phyloP scores from a whole-genome alignment of 257 asterid species.

The Capsicum chinense region DNA sequence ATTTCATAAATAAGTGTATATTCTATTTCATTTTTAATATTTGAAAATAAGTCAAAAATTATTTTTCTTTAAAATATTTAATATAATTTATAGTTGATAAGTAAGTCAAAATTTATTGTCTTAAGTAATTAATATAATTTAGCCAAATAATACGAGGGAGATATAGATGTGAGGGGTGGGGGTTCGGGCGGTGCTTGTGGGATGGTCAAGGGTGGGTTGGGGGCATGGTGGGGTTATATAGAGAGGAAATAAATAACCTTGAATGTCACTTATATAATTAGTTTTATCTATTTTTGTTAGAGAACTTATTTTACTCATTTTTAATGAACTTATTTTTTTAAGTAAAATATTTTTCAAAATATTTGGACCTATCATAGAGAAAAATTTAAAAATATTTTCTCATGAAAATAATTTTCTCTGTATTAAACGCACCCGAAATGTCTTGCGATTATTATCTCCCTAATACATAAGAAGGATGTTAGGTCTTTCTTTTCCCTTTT shows the following conservation, averaged over 20 bases:
- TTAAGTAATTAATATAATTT: neutral
- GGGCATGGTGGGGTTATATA: too few species aligned
- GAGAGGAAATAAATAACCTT: neutral
- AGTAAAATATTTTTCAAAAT: neutral
- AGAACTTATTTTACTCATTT: neutral
- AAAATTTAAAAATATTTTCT: neutral
- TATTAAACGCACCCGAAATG: neutral
- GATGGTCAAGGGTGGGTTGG: neutral
- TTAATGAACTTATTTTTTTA: neutral
- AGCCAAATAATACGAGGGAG: neutral
- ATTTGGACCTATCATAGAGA: neutral
- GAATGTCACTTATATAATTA: neutral
- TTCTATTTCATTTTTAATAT: neutral
- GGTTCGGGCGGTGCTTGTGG: neutral
- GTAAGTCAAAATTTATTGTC: neutral
- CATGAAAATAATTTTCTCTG: neutral
- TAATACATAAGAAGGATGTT: neutral
- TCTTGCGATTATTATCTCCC: neutral
- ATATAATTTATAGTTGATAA: neutral
- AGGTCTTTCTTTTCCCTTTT: neutral
- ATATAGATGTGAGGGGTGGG: neutral
- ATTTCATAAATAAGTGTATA: neutral
- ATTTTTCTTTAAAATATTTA: neutral
- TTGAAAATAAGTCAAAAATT: neutral
- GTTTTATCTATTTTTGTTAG: neutral